Evolutionary conservation across 352 stramenopile genomes (phyloP), one percentile per base, ranked within the genome.

Genomic region (Sclerospora graminicola): DNA sequence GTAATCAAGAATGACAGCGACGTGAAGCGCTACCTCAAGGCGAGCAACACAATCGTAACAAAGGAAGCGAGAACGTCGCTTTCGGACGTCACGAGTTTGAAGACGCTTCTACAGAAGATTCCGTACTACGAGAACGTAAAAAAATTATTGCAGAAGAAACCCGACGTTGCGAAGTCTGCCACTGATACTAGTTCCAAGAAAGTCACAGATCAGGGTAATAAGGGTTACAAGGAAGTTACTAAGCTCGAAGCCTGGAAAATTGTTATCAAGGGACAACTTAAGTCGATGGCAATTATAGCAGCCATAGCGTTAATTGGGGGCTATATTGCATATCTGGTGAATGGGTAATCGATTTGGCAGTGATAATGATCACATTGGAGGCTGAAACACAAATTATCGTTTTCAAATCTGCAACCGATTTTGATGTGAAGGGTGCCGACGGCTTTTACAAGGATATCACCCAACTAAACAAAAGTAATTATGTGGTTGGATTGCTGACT

Each of bases 341-440:
- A 56, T 20, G 34, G 23, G 11, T 56, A 41, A 16, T 29, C 79
- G 0, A 82, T 82, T n/a, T n/a, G n/a, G n/a, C n/a, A n/a, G n/a
- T n/a, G n/a, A n/a, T n/a, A n/a, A n/a, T n/a, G n/a, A n/a, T n/a
- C n/a, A n/a, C n/a, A n/a, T n/a, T n/a, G n/a, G n/a, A n/a, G n/a
- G n/a, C n/a, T n/a, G n/a, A n/a, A n/a, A n/a, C n/a, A n/a, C n/a
- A n/a, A n/a, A n/a, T n/a, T n/a, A n/a, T n/a, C n/a, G n/a, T n/a
- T n/a, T n/a, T n/a, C n/a, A n/a, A n/a, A n/a, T n/a, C n/a, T n/a
- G n/a, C n/a, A n/a, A n/a, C n/a, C n/a, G n/a, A n/a, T n/a, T n/a
- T n/a, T n/a, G n/a, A n/a, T n/a, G n/a, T n/a, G n/a, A n/a, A n/a
- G n/a, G n/a, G n/a, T n/a, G n/a, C n/a, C n/a, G n/a, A n/a, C n/a